Conservation (phyloP, 2,329 filamentous ascomycete species). For the Botryosphaeria dothidea region DNA sequence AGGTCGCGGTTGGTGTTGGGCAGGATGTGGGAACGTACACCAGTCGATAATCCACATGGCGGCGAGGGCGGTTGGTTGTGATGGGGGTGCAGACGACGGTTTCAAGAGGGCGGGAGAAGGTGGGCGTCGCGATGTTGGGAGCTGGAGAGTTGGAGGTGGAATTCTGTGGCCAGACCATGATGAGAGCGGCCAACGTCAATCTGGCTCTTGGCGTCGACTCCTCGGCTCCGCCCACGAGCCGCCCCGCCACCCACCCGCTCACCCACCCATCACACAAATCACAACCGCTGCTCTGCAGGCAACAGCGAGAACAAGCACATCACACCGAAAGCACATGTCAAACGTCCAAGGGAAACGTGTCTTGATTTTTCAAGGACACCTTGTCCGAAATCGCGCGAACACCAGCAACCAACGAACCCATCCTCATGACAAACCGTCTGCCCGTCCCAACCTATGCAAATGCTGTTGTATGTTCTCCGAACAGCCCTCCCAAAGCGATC, state of each 20-base stretch:
- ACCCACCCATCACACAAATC: background rate
- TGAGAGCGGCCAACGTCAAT: constrained; percentile 19
- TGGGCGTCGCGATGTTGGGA: constrained; percentile 10
- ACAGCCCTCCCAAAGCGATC: constrained; percentile 3
- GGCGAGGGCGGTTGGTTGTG: background rate
- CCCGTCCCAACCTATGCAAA: constrained; percentile 10
- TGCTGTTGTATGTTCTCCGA: background rate
- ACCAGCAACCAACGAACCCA: background rate
- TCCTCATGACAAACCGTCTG: background rate
- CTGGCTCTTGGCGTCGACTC: constrained; percentile 17
- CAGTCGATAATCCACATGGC: constrained; percentile 93
- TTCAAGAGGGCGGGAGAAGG: background rate
- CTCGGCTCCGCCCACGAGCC: constrained; percentile 11
- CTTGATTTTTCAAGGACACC: background rate
- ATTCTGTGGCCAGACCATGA: constrained; percentile 17
- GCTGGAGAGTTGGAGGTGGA: constrained; percentile 1
- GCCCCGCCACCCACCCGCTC: background rate
- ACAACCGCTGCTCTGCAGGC: background rate
- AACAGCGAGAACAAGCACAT: background rate
- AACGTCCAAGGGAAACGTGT: background rate
- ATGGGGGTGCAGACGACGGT: background rate
- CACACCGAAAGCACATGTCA: background rate
- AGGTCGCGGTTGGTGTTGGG: background rate
- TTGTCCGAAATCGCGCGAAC: background rate
- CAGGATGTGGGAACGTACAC: constrained; percentile 45